Conservation (phyloP, 2,329 filamentous ascomycete genomes). For the Thyridium curvatum region DNA sequence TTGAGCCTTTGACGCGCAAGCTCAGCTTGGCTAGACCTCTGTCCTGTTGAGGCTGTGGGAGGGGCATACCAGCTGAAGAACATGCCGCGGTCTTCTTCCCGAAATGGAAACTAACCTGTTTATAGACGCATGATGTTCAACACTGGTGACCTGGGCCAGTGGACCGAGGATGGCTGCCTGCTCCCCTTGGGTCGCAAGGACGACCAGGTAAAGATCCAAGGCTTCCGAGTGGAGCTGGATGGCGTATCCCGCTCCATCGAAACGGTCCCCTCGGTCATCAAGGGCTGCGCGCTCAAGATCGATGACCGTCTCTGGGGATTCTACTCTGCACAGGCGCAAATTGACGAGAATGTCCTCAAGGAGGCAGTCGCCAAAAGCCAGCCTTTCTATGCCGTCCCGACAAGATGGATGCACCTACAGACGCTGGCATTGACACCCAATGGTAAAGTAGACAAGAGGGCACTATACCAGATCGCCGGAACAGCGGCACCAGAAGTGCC, state of each 20-base stretch:
- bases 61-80: too few species aligned
- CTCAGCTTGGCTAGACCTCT: too few species aligned
- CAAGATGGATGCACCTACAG: constrained; percentile 32
- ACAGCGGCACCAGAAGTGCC: background rate
- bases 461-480: constrained; percentile 28
- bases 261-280: constrained; percentile 35
- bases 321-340: constrained; percentile 26
- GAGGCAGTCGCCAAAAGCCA: constrained; percentile 33
- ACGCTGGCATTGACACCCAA: constrained; percentile 45
- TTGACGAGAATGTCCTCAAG: constrained; percentile 29
- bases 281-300: constrained; percentile 40
- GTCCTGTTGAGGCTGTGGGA: background rate
- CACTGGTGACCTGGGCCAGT: constrained; percentile 52
- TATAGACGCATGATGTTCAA: constrained; percentile 47
- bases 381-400: constrained; percentile 50
- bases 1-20: too few species aligned
- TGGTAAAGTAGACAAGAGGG: constrained; percentile 49
- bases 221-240: constrained; percentile 51
- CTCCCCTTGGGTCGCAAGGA: constrained; percentile 52
- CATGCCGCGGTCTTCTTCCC: too few species aligned
- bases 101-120: background rate
- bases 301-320: constrained; percentile 44
- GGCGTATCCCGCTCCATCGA: constrained; percentile 46
- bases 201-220: constrained; percentile 58
- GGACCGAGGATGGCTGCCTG: constrained; percentile 45